phyloP scores from a whole-genome alignment of 106 monocot genomes.

The Amphibolis antarctica region DNA sequence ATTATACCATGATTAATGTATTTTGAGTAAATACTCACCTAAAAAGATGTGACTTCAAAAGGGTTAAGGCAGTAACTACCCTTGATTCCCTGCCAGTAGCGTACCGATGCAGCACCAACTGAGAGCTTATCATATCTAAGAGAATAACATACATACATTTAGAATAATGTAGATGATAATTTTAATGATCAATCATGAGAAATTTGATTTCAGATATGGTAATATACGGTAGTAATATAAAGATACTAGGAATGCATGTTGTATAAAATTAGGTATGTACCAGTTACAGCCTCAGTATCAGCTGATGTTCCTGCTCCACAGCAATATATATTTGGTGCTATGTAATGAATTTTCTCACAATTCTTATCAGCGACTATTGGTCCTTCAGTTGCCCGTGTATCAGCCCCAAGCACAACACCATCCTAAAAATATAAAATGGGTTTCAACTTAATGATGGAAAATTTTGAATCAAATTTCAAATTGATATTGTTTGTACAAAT shows the following conservation, averaged over 20 bases:
- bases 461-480: too few species aligned
- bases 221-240: not conserved
- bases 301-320: conserved; percentile 99
- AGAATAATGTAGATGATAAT: conserved; percentile 1
- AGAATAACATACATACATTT: not conserved
- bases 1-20: not conserved
- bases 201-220: not conserved
- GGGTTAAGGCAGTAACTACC: conserved; percentile 89
- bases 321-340: conserved; percentile 98
- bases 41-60: conserved; percentile 86
- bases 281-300: conserved; percentile 96
- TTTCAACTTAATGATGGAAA: too few species aligned
- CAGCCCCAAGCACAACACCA: conserved; percentile 95
- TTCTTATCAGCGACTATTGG: conserved; percentile 99
- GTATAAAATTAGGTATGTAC: conserved; percentile 12
- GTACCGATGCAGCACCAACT: conserved; percentile 90
- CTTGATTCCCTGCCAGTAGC: conserved; percentile 97
- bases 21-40: conserved; percentile 24
- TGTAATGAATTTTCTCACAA: conserved; percentile 97
- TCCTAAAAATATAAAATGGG: conserved; percentile 35
- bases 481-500: too few species aligned
- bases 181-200: not conserved
- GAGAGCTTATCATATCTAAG: conserved; percentile 97
- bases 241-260: not conserved
- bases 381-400: conserved; percentile 97